Conservation (phyloP, 108 stramenopile species). For the Epithemia pelagica region DNA sequence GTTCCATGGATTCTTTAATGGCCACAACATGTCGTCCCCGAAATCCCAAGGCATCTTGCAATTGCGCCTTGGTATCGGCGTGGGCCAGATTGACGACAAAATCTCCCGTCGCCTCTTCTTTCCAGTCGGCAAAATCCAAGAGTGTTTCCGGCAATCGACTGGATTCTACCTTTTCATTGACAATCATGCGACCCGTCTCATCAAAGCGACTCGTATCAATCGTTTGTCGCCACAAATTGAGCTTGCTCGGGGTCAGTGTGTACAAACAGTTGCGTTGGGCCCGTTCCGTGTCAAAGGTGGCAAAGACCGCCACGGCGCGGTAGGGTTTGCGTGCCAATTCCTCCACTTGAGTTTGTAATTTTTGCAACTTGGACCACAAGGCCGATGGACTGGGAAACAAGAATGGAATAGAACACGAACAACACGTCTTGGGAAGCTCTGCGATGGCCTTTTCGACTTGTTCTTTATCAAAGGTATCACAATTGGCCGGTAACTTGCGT, state of each 20-base stretch:
- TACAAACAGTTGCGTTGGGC: slow-evolving; percentile 17
- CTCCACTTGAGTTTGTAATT: slow-evolving; percentile 19
- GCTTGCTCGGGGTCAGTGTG: not conserved
- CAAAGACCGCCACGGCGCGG: slow-evolving; percentile 22
- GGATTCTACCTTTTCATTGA: not conserved
- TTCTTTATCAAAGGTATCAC: slow-evolving; percentile 17
- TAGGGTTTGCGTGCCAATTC: slow-evolving; percentile 24
- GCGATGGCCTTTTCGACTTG: slow-evolving; percentile 1
- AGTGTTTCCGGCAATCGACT: not conserved
- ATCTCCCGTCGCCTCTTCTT: not conserved
- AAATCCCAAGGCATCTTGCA: slow-evolving; percentile 6
- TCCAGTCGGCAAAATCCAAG: not conserved
- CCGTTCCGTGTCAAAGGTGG: slow-evolving; percentile 25
- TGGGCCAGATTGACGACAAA: not conserved
- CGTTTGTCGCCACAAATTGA: slow-evolving; percentile 9
- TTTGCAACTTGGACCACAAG: slow-evolving; percentile 15
- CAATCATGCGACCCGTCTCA: not conserved
- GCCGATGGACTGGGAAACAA: slow-evolving; percentile 16
- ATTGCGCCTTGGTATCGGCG: not conserved
- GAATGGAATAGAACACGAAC: slow-evolving; percentile 15
- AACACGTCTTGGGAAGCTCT: slow-evolving; percentile 1
- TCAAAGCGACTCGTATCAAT: slow-evolving; percentile 17
- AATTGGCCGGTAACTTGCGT: slow-evolving; percentile 5
- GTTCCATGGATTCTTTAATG: slow-evolving; percentile 51
- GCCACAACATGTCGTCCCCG: slow-evolving; percentile 31